Base-by-base conservation (phyloP, 208 protist genomes). In the Wallacemonas rigidus region DNA sequence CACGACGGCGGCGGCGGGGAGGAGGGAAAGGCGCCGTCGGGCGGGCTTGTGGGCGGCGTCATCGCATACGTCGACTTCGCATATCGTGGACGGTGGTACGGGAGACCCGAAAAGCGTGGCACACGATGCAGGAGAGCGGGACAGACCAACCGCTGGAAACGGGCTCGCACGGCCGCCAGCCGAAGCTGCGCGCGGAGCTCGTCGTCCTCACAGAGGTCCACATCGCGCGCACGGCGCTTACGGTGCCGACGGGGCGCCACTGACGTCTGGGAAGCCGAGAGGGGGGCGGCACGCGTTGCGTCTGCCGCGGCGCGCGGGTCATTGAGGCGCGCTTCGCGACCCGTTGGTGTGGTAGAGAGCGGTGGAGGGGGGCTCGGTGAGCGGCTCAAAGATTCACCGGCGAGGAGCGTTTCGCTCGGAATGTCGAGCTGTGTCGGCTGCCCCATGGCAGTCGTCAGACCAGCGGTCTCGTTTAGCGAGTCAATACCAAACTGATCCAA, bases 41-140 rank as follows among this genome's bases (percentile, higher is more conserved):
- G 26, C 26, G 26, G 26, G 26, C 26, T 26, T 26, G 26, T 26
- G 26, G 26, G 26, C 26, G 26, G 26, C 26, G 26, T 26, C 26
- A 26, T 26, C 26, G 26, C 26, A 26, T 26, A 0, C 26, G 26
- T 26, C 26, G 26, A 26, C 26, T 26, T 26, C 26, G 26, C 26
- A 26, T 26, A 50, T 3, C 78, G 77, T n/a, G 86, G 38, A 11
- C 71, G 83, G 36, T 80, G 74, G 78, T 94, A 96, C 38, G 83
- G 77, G 36, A 92, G 71, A 26, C 78, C 79, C n/a, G 89, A 94
- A 50, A 96, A 79, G 39, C 83, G 75, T 58, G 72, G 53, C 2
- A 92, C 74, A 48, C 91, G 87, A 60, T 96, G 89, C 17, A 94
- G 69, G 44, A 87, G 84, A 15, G 73, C 75, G 1, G 91, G 89